phyloP scores from a whole-genome alignment of 257 asterid species.

The Rauvolfia tetraphylla region DNA sequence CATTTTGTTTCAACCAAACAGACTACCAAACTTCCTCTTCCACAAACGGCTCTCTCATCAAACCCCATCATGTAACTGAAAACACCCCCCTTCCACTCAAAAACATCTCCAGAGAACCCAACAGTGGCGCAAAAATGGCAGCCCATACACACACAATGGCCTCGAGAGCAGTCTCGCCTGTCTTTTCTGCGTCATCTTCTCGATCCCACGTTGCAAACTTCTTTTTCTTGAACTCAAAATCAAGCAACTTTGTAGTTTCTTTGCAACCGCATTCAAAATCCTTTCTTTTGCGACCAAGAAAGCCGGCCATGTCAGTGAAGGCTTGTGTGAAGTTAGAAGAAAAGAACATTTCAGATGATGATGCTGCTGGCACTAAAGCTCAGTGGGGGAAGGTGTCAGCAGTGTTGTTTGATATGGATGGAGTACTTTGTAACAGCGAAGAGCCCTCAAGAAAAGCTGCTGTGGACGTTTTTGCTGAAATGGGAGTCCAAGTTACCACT shows the following conservation, averaged over 20 bases:
- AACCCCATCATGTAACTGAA: slow-evolving; percentile 1
- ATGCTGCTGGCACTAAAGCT: slow-evolving; percentile 27
- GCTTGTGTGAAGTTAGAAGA: slow-evolving; percentile 70
- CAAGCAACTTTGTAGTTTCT: slow-evolving; percentile 25
- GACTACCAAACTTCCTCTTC: not conserved
- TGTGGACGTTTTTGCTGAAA: slow-evolving; percentile 84
- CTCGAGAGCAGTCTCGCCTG: slow-evolving; percentile 34
- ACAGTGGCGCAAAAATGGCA: not conserved
- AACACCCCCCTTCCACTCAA: slow-evolving; percentile 28
- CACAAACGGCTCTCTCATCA: not conserved
- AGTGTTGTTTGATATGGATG: slow-evolving; percentile 96
- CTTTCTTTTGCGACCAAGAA: slow-evolving; percentile 20
- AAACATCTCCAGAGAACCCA: not conserved
- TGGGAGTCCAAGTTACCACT: slow-evolving; percentile 84
- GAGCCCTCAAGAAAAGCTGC: slow-evolving; percentile 87
- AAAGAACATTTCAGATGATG: slow-evolving; percentile 34
- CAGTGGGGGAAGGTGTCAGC: slow-evolving; percentile 93
- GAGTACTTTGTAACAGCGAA: slow-evolving; percentile 92
- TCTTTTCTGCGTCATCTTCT: slow-evolving; percentile 36
- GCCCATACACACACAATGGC: slow-evolving; percentile 44
- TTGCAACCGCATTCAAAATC: slow-evolving; percentile 22
- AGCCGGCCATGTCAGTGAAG: slow-evolving; percentile 26
- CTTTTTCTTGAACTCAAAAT: slow-evolving; percentile 34
- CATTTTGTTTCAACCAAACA: not conserved
- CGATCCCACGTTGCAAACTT: slow-evolving; percentile 35